Evolutionary conservation across 352 stramenopile genomes (phyloP), one percentile per base, ranked within the genome.

Genomic region (Blastocystis sp.): DNA sequence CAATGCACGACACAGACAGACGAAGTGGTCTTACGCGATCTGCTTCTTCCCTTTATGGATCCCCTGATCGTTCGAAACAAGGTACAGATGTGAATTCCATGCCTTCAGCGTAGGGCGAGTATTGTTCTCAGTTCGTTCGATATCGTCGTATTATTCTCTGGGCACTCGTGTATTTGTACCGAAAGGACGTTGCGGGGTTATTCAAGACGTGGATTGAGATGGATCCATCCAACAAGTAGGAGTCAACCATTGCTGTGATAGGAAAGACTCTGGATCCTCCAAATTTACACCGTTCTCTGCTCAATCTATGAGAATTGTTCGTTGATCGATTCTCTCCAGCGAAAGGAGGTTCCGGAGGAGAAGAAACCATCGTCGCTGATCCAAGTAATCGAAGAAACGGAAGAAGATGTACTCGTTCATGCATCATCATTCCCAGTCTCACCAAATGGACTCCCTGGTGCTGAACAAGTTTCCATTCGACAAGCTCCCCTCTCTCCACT

Each of bases 11-110:
- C 42, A 53, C 61, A 51, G 44, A 73, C 21, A 32, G 61, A 73
- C 21, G 61, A 73, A 51, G 8, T 24, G 11, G 61, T 73, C 8
- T 34, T 53, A 29, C 61, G 61, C 44, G 61, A 73, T 73, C 46
- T 73, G 61, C 61, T 73, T 16, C 29, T 51, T 51, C 29, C 61
- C 18, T 51, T 73, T 51, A 51, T 73, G 61, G 38, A 73, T 21
- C 61, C 61, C 18, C n/a, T 73, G 38, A 46, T 73, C 6, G 27
- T 42, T 42, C 38, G 32, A 46, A 73, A 46, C 0, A 73, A 32
- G 38, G 61, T 53, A 46, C 0, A 1, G 32, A 73, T 46, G 2
- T 67, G 1, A 44, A 4, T 44, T 73, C 34, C 3, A 40, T 73
- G n/a, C n/a, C 16, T 51, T 73, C 14, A 18, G 44, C 42, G n/a